Base-by-base conservation (phyloP, 441 rosid genomes). In the Lepidium campestre region DNA sequence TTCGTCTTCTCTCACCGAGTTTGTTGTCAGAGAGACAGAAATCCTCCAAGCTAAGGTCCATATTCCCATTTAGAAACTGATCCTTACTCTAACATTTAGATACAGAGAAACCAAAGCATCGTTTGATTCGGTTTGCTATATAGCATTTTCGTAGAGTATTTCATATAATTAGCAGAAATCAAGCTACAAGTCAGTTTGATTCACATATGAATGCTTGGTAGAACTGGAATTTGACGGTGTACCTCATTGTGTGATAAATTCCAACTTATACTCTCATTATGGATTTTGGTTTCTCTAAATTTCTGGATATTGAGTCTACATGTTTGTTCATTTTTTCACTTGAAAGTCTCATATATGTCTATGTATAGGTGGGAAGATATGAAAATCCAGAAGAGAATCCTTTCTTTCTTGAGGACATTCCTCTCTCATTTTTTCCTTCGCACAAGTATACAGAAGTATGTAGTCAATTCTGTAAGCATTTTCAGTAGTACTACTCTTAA, bases 321-420 rank as follows among this genome's bases (percentile, higher is more conserved):
- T 56, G 46, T 47, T 63, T 54, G 37, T 45, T 57, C 22, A 17
- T 23, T 55, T 6, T 2, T 52, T 58, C 5, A 42, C 17, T 57
- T 57, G 2, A 42, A 57, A 49, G 34, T 29, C 48, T 72, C 1
- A 22, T 40, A 34, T 46, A 35, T 50, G 37, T 57, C 44, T 46
- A 2, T 31, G 2, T 41, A 22, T 54, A 93, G 97, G 84, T 78
- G 7, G 97, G 96, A 53, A 83, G 96, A 70, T 93, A 85, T 58
- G 85, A 62, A 27, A 85, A 80, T 46, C 94, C 96, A 5, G 92
- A 88, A 79, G 98, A 93, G 77, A 80, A 73, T 72, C 88, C 97
- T 20, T 93, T 90, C 82, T 93, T 90, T 69, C 88, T 89, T 5
- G 85, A 84, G 2, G 54, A 35, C 36, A 71, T 85, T 55, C 97